Conservation (phyloP, 202 grass and related monocot species). For the Dendrocalamus latiflorus region DNA sequence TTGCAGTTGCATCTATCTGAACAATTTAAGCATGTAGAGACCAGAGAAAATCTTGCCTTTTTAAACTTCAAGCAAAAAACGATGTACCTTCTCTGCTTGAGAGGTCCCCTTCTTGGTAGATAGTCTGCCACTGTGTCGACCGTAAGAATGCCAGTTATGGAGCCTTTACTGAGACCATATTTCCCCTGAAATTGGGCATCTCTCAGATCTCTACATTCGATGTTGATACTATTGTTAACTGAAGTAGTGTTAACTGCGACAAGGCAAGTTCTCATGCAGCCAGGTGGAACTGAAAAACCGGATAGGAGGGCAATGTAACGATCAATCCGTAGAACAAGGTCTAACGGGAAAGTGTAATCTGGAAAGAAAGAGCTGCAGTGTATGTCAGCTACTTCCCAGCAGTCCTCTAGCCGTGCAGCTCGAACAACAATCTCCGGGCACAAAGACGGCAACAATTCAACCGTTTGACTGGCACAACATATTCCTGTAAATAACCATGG, state of each 20-base stretch:
- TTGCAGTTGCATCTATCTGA: background rate
- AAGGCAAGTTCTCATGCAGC: slow-evolving; percentile 79
- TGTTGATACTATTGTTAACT: slow-evolving; percentile 18
- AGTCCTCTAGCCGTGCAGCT: slow-evolving; percentile 70
- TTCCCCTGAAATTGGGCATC: slow-evolving; percentile 37
- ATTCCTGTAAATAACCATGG: slow-evolving; percentile 26
- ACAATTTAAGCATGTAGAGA: background rate
- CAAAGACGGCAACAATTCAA: slow-evolving; percentile 60
- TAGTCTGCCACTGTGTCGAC: slow-evolving; percentile 78
- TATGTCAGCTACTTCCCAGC: slow-evolving; percentile 90
- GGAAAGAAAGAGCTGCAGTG: slow-evolving; percentile 93
- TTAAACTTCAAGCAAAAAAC: background rate
- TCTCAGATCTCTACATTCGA: slow-evolving; percentile 43
- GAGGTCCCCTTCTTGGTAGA: slow-evolving; percentile 75
- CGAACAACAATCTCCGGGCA: slow-evolving; percentile 56
- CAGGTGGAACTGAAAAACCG: slow-evolving; percentile 61
- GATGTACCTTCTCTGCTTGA: slow-evolving; percentile 80
- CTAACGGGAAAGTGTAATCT: slow-evolving; percentile 64
- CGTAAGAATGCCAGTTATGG: slow-evolving; percentile 75
- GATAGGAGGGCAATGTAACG: slow-evolving; percentile 67
- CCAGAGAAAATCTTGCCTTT: background rate
- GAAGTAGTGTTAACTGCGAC: slow-evolving; percentile 47
- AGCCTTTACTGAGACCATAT: slow-evolving; percentile 42
- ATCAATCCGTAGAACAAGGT: slow-evolving; percentile 78
- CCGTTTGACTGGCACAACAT: slow-evolving; percentile 52